phyloP scores from a whole-genome alignment of 2,329 filamentous ascomycete species.

The Penicillium sp. region DNA sequence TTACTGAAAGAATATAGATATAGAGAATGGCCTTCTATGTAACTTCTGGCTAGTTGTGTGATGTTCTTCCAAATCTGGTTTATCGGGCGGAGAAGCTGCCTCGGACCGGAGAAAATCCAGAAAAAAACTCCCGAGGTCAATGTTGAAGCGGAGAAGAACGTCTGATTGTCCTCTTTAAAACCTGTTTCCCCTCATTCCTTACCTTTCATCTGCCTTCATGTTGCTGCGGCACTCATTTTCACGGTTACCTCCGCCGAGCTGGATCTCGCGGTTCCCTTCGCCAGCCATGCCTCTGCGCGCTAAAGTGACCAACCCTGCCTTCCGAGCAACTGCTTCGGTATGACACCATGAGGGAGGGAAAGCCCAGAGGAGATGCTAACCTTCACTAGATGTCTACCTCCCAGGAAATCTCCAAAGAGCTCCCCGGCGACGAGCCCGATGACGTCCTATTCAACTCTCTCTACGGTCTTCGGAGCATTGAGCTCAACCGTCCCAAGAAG shows the following conservation, averaged over 20 bases:
- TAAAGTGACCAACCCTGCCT: conserved; percentile 61
- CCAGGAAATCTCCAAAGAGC: conserved; percentile 47
- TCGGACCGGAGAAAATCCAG: conserved; percentile 26
- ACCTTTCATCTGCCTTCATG: conserved; percentile 35
- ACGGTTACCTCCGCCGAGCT: conserved; percentile 43
- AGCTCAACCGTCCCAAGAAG: conserved; percentile 89
- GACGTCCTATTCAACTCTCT: conserved; percentile 89
- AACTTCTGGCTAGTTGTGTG: background rate
- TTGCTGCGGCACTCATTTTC: conserved; percentile 40
- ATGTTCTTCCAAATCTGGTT: background rate
- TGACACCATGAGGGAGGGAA: conserved; percentile 10
- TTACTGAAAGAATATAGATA: background rate
- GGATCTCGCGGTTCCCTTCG: conserved; percentile 42
- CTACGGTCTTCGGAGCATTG: conserved; percentile 84
- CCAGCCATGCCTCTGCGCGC: conserved; percentile 72
- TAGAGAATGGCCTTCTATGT: background rate
- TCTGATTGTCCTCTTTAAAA: conserved; percentile 22
- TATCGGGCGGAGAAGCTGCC: conserved; percentile 21
- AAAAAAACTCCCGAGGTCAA: conserved; percentile 28
- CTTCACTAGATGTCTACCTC: conserved; percentile 41
- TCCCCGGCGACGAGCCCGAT: conserved; percentile 67
- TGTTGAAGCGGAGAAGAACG: conserved; percentile 25
- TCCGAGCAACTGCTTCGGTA: conserved; percentile 52
- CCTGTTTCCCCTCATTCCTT: conserved; percentile 13
- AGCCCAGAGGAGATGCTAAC: conserved; percentile 13